Conservation (phyloP, 1,139 yeast species). For the Yamadazyma dendronema region DNA sequence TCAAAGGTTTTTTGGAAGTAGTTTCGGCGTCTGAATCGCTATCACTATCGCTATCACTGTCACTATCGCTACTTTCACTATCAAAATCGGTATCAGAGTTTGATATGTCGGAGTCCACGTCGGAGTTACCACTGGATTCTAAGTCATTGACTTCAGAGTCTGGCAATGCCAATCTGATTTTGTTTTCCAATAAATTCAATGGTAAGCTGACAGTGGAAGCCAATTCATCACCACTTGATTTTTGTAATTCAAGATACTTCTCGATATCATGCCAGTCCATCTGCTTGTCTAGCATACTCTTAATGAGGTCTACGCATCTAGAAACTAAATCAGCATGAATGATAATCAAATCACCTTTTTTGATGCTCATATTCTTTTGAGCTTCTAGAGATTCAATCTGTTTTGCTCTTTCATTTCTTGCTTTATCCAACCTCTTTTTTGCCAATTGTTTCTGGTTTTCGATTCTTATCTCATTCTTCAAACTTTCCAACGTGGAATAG, state of each 20-base stretch:
- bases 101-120: too few relatives aligned
- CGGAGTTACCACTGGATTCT: slow-evolving; percentile 16
- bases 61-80: slow-evolving; percentile 27
- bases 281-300: slow-evolving; percentile 68
- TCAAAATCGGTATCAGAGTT: slow-evolving; percentile 28
- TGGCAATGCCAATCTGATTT: slow-evolving; percentile 59
- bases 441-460: slow-evolving; percentile 80
- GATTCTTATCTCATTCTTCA: slow-evolving; percentile 53
- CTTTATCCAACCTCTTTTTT: slow-evolving; percentile 67
- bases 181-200: slow-evolving; percentile 67
- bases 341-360: slow-evolving; percentile 74
- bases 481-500: slow-evolving; percentile 82
- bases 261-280: slow-evolving; percentile 96
- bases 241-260: slow-evolving; percentile 67
- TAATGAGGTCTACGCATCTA: slow-evolving; percentile 67
- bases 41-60: slow-evolving; percentile 26
- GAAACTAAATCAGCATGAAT: slow-evolving; percentile 70
- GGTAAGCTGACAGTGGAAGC: slow-evolving; percentile 69
- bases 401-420: slow-evolving; percentile 67
- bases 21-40: slow-evolving; percentile 28
- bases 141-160: slow-evolving; percentile 37
- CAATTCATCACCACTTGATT: slow-evolving; percentile 58
- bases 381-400: slow-evolving; percentile 67
- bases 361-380: slow-evolving; percentile 63
- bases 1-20: slow-evolving; percentile 3